phyloP scores from a whole-genome alignment of 1,284 basidiomycete species.

The Fomitopsis betulina region DNA sequence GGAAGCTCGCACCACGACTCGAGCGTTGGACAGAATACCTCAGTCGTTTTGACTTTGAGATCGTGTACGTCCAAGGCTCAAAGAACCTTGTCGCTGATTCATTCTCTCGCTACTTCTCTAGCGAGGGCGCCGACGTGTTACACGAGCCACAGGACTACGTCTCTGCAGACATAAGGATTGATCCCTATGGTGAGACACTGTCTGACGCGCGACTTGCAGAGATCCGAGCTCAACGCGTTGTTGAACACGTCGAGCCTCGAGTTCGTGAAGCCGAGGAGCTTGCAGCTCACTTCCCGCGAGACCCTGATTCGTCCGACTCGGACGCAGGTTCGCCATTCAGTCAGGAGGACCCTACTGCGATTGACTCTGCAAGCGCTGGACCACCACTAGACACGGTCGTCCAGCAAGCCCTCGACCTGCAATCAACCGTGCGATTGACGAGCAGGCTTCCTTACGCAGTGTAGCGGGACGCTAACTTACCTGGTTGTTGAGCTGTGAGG shows the following conservation, averaged over 20 bases:
- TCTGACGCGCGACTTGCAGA: conserved; percentile 6
- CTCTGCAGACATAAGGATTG: conserved; percentile 21
- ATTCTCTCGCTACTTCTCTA: conserved; percentile 30
- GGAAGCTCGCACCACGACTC: conserved; percentile 18
- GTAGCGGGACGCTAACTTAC: no score
- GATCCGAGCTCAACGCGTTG: conserved; percentile 1
- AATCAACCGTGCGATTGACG: background rate
- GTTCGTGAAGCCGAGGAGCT: background rate
- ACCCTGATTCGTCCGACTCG: background rate
- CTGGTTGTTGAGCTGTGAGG: no score
- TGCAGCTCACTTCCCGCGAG: background rate
- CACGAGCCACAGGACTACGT: conserved; percentile 23
- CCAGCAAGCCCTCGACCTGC: background rate
- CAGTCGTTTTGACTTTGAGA: conserved; percentile 26
- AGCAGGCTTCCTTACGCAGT: no score
- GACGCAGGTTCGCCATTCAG: background rate
- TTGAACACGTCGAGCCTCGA: background rate
- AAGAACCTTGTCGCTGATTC: conserved; percentile 30
- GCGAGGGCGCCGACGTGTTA: conserved; percentile 16
- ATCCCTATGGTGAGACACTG: conserved; percentile 20
- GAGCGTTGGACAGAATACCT: conserved; percentile 33
- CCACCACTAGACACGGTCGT: conserved; percentile 1
- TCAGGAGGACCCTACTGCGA: background rate
- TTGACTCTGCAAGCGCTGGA: background rate
- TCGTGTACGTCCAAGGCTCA: conserved; percentile 28